A percentile compares a stretch with the other conserved stretches of the same genome.
phyloP scores from a whole-genome alignment of 2,329 filamentous ascomycete genomes.

The Colletotrichum trifolii region DNA sequence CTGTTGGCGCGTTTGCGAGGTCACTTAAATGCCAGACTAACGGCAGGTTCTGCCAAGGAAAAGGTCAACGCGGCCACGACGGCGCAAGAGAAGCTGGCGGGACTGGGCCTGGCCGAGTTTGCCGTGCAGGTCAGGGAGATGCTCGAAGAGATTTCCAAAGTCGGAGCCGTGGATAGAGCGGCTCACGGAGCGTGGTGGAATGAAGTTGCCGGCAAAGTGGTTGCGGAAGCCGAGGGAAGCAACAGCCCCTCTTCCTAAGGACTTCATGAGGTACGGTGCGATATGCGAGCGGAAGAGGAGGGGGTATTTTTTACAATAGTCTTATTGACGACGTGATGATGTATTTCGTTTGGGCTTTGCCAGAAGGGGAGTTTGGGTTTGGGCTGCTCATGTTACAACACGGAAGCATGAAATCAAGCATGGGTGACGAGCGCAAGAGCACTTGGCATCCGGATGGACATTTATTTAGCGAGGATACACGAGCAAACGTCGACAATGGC shows the following conservation, averaged over 20 bases:
- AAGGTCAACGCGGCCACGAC: slow-evolving; percentile 76
- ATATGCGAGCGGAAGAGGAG: slow-evolving; percentile 28
- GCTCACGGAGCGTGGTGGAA: slow-evolving; percentile 79
- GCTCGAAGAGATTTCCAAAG: slow-evolving; percentile 73
- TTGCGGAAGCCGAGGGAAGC: slow-evolving; percentile 50
- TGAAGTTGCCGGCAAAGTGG: slow-evolving; percentile 66
- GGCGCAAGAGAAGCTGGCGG: slow-evolving; percentile 76
- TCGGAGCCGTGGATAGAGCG: slow-evolving; percentile 75
- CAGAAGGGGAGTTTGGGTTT: slow-evolving; percentile 28
- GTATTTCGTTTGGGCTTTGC: slow-evolving; percentile 29
- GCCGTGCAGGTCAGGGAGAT: slow-evolving; percentile 75
- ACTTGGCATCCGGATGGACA: no score
- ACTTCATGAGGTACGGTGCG: slow-evolving; percentile 26
- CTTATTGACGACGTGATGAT: slow-evolving; percentile 33
- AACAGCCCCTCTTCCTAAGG: slow-evolving; percentile 5
- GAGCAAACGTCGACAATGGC: no score
- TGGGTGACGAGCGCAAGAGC: slow-evolving; percentile 19
- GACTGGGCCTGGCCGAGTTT: slow-evolving; percentile 79
- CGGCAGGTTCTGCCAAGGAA: slow-evolving; percentile 75
- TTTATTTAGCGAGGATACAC: no score
- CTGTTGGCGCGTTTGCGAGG: slow-evolving; percentile 74
- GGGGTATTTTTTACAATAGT: slow-evolving; percentile 11
- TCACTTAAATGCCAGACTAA: slow-evolving; percentile 73
- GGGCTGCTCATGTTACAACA: slow-evolving; percentile 16
- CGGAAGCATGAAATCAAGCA: slow-evolving; percentile 25